Percentiles rank a stretch among this genome's conserved stretches.
Evolutionary conservation across 306 rosid species (phyloP).

Genomic region (Gastrolobium bilobum): DNA sequence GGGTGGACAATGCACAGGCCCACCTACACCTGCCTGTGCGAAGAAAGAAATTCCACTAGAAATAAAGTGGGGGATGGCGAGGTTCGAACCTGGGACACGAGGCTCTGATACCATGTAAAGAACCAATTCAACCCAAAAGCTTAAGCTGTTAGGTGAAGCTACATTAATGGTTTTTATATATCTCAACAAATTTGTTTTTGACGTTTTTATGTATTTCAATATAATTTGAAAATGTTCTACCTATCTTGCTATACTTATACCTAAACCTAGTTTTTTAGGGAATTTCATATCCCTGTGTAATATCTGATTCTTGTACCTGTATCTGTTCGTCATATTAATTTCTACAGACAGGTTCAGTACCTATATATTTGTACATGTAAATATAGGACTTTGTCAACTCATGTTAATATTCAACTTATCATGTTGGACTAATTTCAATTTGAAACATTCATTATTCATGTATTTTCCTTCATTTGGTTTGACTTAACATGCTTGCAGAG

Average conservation of each 20-base stretch:
- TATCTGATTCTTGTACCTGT: neutral
- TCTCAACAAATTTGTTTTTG: neutral
- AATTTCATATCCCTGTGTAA: neutral
- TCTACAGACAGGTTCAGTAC: neutral
- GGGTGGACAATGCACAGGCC: too few relatives aligned
- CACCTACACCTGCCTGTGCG: too few relatives aligned
- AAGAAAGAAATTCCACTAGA: too few relatives aligned
- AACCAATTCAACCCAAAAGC: too few relatives aligned
- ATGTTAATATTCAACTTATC: neutral
- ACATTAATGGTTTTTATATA: too few relatives aligned
- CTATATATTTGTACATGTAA: neutral
- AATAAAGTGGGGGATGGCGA: too few relatives aligned
- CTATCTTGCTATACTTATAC: neutral
- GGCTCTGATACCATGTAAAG: too few relatives aligned
- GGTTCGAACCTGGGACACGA: too few relatives aligned
- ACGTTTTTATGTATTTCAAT: neutral
- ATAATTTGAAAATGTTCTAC: neutral
- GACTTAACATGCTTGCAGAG: slow-evolving; percentile 57
- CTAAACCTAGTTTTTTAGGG: neutral
- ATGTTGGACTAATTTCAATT: neutral
- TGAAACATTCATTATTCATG: neutral
- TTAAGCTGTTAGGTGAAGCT: too few relatives aligned
- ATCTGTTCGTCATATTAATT: neutral
- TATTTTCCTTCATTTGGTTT: neutral
- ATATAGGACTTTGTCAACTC: neutral